A percentile compares a stretch with the other conserved stretches of the same genome.
phyloP scores from a whole-genome alignment of 495 filamentous ascomycete genomes.

The Penicillium ochrochloron region DNA sequence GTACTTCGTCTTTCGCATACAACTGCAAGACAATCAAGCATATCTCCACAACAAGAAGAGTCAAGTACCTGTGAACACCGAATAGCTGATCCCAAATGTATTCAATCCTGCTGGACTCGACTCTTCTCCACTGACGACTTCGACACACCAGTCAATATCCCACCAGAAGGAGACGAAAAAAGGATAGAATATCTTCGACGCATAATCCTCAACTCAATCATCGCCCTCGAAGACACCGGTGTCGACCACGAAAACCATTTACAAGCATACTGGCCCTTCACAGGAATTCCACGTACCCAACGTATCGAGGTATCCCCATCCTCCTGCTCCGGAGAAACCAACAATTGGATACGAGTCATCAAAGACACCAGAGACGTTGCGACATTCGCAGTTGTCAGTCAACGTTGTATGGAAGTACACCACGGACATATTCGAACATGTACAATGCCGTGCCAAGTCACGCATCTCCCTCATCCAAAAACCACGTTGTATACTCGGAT shows the following conservation, averaged over 20 bases:
- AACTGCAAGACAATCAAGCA: neutral
- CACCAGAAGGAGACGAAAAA: neutral
- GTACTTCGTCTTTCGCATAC: slow-evolving; percentile 17
- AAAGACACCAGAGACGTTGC: slow-evolving; percentile 2
- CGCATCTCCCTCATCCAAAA: neutral
- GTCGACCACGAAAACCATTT: slow-evolving; percentile 15
- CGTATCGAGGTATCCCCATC: neutral
- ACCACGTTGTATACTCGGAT: slow-evolving; percentile 1
- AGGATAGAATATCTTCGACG: neutral
- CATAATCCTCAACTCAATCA: slow-evolving; percentile 13
- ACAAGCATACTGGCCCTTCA: slow-evolving; percentile 19
- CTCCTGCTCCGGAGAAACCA: neutral
- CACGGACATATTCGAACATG: neutral
- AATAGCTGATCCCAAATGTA: slow-evolving; percentile 12
- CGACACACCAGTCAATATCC: neutral
- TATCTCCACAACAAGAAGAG: too few relatives aligned
- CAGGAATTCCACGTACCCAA: neutral
- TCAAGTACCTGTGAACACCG: slow-evolving; percentile 3
- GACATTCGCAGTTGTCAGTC: slow-evolving; percentile 13
- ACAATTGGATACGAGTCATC: slow-evolving; percentile 15
- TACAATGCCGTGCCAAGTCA: neutral
- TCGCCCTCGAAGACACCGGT: slow-evolving; percentile 11
- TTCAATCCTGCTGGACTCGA: slow-evolving; percentile 15
- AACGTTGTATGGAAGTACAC: slow-evolving; percentile 6
- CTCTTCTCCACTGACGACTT: neutral